phyloP scores from a whole-genome alignment of 345 rosid species.

The Noccaea bulbosa region DNA sequence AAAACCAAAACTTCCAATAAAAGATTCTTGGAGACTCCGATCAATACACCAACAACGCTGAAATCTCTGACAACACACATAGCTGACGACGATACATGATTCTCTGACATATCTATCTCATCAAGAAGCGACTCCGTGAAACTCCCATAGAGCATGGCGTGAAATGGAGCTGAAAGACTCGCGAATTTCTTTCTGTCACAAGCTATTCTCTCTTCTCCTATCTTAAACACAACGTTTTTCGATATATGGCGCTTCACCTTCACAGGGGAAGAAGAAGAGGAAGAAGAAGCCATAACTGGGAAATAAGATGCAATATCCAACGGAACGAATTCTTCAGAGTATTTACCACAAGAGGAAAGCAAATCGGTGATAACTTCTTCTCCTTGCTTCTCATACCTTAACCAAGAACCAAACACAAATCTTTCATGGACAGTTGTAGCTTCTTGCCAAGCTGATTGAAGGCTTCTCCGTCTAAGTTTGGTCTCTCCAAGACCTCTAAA shows the following conservation, averaged over 20 bases:
- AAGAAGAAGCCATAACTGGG: slow-evolving; percentile 44
- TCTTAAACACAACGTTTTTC: slow-evolving; percentile 62
- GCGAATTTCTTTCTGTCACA: slow-evolving; percentile 87
- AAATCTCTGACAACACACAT: slow-evolving; percentile 72
- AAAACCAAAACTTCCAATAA: slow-evolving; percentile 82
- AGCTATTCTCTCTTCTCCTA: slow-evolving; percentile 72
- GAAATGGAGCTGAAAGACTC: slow-evolving; percentile 81
- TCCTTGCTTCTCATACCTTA: slow-evolving; percentile 84
- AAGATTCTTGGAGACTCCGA: slow-evolving; percentile 58
- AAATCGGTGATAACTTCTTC: slow-evolving; percentile 86
- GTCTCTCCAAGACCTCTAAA: slow-evolving; percentile 93
- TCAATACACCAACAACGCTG: slow-evolving; percentile 64
- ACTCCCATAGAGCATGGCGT: slow-evolving; percentile 87
- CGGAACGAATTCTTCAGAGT: slow-evolving; percentile 68
- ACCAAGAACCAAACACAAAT: slow-evolving; percentile 91
- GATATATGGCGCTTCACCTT: slow-evolving; percentile 38
- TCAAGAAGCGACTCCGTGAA: slow-evolving; percentile 84
- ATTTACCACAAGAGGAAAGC: slow-evolving; percentile 78
- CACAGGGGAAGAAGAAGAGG: slow-evolving; percentile 46
- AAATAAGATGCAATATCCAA: slow-evolving; percentile 69
- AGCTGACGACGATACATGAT: slow-evolving; percentile 70
- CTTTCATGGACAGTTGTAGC: slow-evolving; percentile 83
- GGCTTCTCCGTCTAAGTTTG: slow-evolving; percentile 85
- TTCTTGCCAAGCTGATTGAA: slow-evolving; percentile 89
- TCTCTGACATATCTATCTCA: slow-evolving; percentile 86